These are phyloP conservation scores for Melocanna baccifera DNA, from an alignment of 176 grass and related monocot species.

Conservation along the genomic window DNA sequence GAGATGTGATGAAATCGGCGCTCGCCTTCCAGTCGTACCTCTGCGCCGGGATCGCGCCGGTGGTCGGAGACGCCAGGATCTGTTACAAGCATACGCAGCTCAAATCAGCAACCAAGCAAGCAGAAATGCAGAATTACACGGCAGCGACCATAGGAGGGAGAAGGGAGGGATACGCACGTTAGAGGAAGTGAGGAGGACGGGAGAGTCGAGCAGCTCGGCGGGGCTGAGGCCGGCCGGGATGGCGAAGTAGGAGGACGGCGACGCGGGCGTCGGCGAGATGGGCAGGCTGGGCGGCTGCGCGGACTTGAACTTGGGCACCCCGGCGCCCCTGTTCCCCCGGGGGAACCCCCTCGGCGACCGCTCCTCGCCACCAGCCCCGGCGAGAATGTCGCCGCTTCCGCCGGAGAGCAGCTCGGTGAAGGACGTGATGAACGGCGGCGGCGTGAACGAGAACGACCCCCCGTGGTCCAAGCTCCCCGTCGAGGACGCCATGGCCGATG, in stretches of 20 bases:
- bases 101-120: not conserved
- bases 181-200: conserved; percentile 63
- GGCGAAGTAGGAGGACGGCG: conserved; percentile 77
- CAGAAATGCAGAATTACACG: not conserved
- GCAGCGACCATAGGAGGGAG: not conserved
- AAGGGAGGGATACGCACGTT: conserved; percentile 25
- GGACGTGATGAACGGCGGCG: conserved; percentile 54
- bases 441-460: conserved; percentile 52
- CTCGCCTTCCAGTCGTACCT: conserved; percentile 47
- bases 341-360: conserved; percentile 29
- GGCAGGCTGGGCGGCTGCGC: conserved; percentile 79
- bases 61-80: conserved; percentile 78
- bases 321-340: not conserved
- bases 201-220: conserved; percentile 83
- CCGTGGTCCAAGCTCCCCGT: conserved; percentile 64
- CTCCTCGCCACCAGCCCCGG: not conserved
- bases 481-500: conserved; percentile 44
- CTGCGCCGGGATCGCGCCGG: conserved; percentile 64
- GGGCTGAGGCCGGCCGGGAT: conserved; percentile 86
- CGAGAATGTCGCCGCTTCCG: conserved; percentile 16
- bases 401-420: conserved; percentile 80
- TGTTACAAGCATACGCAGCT: conserved; percentile 10
- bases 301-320: conserved; percentile 95
- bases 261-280: conserved; percentile 60
- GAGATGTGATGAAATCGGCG: conserved; percentile 26